Percentiles rank a stretch among this genome's conserved stretches.
phyloP scores from a whole-genome alignment of 768 basidiomycete genomes.

The Chalciporus piperatus region DNA sequence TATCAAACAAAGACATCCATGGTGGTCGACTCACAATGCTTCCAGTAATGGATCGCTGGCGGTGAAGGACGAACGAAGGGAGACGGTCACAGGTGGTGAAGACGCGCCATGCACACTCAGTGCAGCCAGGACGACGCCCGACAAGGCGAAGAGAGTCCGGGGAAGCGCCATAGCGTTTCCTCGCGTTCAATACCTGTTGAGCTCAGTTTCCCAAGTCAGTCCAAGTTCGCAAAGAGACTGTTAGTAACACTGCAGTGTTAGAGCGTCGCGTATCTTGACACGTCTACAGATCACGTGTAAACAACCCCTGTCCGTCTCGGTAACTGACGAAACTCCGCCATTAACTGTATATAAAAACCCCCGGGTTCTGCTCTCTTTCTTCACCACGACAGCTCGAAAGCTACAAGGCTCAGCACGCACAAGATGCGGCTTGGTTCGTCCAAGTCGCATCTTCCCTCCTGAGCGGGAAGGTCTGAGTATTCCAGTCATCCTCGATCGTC shows the following conservation, averaged over 20 bases:
- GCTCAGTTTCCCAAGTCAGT: not conserved
- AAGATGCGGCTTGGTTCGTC: conserved; percentile 6
- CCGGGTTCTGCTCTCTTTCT: not conserved
- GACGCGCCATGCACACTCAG: conserved; percentile 18
- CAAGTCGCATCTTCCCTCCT: conserved; percentile 19
- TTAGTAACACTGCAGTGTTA: too few relatives aligned
- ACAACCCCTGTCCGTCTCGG: conserved; percentile 2
- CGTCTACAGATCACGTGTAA: conserved; percentile 21
- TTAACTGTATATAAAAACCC: conserved; percentile 7
- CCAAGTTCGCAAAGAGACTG: too few relatives aligned
- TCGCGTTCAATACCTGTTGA: not conserved
- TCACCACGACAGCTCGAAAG: conserved; percentile 27
- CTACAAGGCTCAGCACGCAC: conserved; percentile 30
- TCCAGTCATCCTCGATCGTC: conserved; percentile 29
- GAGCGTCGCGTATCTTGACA: conserved; percentile 18
- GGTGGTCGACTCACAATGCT: conserved; percentile 25
- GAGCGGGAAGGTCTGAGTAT: conserved; percentile 37
- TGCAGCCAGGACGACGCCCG: conserved; percentile 14
- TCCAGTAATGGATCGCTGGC: conserved; percentile 28
- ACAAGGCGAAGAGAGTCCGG: conserved; percentile 15
- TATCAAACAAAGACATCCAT: conserved; percentile 17
- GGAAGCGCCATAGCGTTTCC: conserved; percentile 8
- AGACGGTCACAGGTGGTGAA: conserved; percentile 28
- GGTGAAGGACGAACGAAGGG: conserved; percentile 29
- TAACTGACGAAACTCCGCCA: conserved; percentile 20